Percentiles rank a stretch among this genome's conserved stretches.
Conservation (phyloP, 2,329 filamentous ascomycete species). For the Coleophoma cylindrospora region DNA sequence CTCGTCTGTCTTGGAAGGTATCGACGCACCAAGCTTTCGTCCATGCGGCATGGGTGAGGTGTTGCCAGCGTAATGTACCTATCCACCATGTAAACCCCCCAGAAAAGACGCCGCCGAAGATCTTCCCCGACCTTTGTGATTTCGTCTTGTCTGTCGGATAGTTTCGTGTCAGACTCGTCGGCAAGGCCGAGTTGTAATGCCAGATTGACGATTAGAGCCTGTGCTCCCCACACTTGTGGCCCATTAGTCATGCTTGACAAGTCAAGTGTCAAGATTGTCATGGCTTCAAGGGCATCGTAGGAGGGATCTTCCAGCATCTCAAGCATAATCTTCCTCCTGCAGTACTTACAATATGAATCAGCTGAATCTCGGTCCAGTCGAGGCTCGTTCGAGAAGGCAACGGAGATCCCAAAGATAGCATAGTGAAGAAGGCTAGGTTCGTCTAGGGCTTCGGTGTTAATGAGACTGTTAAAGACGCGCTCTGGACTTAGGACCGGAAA, state of each 20-base stretch:
- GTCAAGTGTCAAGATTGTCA: not conserved
- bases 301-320: not conserved
- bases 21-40: not conserved
- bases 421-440: slow-evolving; percentile 1
- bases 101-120: not conserved
- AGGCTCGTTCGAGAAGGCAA: not conserved
- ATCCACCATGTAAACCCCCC: not conserved
- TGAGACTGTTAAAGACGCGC: not conserved
- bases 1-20: not conserved
- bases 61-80: not conserved
- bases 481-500: not conserved
- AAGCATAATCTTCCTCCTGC: not conserved
- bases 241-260: not conserved
- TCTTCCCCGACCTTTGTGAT: not conserved
- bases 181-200: not conserved
- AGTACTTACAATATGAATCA: slow-evolving; percentile 1
- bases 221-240: not conserved
- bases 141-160: not conserved
- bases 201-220: not conserved
- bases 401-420: not conserved
- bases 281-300: not conserved
- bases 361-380: not conserved
- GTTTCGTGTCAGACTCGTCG: not conserved
- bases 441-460: not conserved
- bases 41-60: not conserved